Conservation (phyloP, 768 basidiomycete species). For the Suillus fuscotomentosus region DNA sequence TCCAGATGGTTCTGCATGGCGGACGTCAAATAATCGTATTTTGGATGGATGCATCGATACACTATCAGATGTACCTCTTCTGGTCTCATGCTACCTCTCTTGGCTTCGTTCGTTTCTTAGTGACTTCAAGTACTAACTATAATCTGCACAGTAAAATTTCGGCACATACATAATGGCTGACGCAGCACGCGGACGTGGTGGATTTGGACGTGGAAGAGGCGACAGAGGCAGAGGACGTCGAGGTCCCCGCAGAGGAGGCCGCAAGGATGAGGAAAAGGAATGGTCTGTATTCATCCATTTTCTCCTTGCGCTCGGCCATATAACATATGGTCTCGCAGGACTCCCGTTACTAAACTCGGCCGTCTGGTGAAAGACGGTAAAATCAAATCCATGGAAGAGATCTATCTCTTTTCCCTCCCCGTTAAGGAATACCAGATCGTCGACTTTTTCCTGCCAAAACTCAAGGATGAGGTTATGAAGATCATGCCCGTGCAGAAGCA, state of each 20-base stretch:
- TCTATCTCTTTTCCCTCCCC: conserved; percentile 99
- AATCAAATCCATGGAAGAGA: conserved; percentile 99
- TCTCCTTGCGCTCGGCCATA: conserved; percentile 3
- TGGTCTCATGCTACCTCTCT: neutral
- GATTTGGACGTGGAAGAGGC: conserved; percentile 83
- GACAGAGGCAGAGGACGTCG: conserved; percentile 63
- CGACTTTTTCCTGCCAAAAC: conserved; percentile 97
- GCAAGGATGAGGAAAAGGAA: conserved; percentile 99
- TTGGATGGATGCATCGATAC: conserved; percentile 49
- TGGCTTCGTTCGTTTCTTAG: neutral
- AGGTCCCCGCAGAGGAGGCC: conserved; percentile 90
- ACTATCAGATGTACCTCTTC: conserved; percentile 38
- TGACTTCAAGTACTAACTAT: conserved; percentile 25
- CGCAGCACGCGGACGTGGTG: conserved; percentile 90
- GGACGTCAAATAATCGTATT: neutral
- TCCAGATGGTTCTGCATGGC: neutral
- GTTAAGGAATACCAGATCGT: conserved; percentile 99
- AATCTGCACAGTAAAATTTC: conserved; percentile 19
- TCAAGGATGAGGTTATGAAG: conserved; percentile 99
- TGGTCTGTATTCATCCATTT: conserved; percentile 59
- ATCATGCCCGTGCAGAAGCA: conserved; percentile 99
- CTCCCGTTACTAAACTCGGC: conserved; percentile 98
- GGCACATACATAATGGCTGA: conserved; percentile 67
- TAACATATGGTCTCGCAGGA: conserved; percentile 48
- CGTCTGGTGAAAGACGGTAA: conserved; percentile 99